These are phyloP conservation scores for Melastoma malabathricum DNA, from an alignment of 345 rosid genomes.

Conservation along the genomic window DNA sequence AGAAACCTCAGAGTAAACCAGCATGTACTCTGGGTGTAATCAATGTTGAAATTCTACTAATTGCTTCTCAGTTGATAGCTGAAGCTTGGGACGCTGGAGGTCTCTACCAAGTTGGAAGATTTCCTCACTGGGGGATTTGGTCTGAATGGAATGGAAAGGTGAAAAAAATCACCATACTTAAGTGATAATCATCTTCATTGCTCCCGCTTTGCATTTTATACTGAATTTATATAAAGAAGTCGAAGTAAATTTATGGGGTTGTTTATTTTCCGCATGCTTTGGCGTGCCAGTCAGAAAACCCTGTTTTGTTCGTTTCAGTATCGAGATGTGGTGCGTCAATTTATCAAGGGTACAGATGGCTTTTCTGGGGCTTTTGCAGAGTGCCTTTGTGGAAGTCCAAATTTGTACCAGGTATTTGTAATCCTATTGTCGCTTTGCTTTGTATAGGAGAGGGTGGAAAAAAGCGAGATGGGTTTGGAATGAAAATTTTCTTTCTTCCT, in stretches of 20 bases:
- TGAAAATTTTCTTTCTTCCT: too few species aligned
- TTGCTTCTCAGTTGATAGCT: constrained; percentile 33
- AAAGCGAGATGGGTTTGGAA: too few species aligned
- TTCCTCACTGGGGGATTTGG: constrained; percentile 97
- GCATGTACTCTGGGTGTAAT: too few species aligned
- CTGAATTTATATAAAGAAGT: too few species aligned
- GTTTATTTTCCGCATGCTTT: neutral
- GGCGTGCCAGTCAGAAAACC: constrained; percentile 1
- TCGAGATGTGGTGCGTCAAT: constrained; percentile 82
- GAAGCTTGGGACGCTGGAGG: constrained; percentile 99
- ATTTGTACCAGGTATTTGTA: constrained; percentile 62
- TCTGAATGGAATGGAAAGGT: constrained; percentile 99
- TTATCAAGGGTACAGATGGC: constrained; percentile 94
- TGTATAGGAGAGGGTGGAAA: too few species aligned
- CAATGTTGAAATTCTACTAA: neutral
- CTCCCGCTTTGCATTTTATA: too few species aligned
- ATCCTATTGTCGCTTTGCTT: too few species aligned
- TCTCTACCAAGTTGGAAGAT: constrained; percentile 86
- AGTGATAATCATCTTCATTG: too few species aligned
- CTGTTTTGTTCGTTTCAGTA: constrained; percentile 39
- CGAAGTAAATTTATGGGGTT: neutral
- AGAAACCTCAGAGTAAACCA: too few species aligned
- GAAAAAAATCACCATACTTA: too few species aligned
- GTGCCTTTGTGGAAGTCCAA: constrained; percentile 94
- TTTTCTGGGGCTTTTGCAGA: constrained; percentile 95